Conservation (phyloP, 768 basidiomycete genomes). For the Chiua virens region DNA sequence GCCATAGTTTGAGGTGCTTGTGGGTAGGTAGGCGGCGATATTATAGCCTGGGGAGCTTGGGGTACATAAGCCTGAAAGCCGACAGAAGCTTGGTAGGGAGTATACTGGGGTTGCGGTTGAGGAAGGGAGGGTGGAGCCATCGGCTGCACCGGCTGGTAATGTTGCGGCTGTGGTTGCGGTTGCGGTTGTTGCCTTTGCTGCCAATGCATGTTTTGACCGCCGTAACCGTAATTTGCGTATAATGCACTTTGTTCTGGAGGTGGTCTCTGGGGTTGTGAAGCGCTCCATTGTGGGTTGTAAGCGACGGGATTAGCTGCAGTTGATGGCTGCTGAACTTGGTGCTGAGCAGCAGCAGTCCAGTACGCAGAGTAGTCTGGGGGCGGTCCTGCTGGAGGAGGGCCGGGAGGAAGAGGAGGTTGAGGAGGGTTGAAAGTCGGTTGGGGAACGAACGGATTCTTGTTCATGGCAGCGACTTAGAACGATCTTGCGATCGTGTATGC, state of each 20-base stretch:
- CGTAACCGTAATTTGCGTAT: constrained; percentile 92
- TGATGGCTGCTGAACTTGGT: constrained; percentile 36
- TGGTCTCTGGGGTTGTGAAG: constrained; percentile 63
- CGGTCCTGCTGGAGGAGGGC: constrained; percentile 70
- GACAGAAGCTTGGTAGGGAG: constrained; percentile 71
- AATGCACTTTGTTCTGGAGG: constrained; percentile 79
- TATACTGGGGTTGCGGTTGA: constrained; percentile 64
- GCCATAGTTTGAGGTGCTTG: constrained; percentile 39
- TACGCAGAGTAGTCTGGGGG: constrained; percentile 78
- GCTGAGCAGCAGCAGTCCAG: constrained; percentile 61
- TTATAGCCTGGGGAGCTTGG: constrained; percentile 54
- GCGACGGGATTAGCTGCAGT: constrained; percentile 42
- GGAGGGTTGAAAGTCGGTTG: constrained; percentile 66
- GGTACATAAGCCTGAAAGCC: constrained; percentile 69
- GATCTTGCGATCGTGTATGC: constrained; percentile 12
- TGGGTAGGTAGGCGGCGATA: constrained; percentile 48
- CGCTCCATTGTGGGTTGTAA: constrained; percentile 67
- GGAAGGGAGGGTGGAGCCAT: constrained; percentile 56
- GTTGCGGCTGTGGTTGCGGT: constrained; percentile 46
- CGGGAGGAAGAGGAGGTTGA: constrained; percentile 79
- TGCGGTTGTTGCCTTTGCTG: constrained; percentile 68
- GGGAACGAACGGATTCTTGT: constrained; percentile 82
- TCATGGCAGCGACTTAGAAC: constrained; percentile 46
- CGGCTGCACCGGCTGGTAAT: constrained; percentile 48
- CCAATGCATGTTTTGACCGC: constrained; percentile 61